Conservation (phyloP, 345 rosid species). For the Lenwebbia sp. region DNA sequence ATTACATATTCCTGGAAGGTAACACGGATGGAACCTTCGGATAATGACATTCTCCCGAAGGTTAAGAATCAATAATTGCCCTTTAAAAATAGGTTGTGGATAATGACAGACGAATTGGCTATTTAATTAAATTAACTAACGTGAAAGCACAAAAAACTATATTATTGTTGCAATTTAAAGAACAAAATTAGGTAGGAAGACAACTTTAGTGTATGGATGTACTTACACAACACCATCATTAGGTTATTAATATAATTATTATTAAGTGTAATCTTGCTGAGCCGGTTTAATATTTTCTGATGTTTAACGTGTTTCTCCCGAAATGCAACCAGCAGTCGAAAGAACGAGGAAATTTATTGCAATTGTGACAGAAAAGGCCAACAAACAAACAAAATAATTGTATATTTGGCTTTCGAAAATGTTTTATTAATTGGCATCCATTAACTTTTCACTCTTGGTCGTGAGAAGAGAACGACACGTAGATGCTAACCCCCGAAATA, state of each 20-base stretch:
- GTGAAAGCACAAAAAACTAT: neutral
- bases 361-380: neutral
- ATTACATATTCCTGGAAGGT: too few relatives aligned
- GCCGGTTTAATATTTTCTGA: neutral
- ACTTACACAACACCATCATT: neutral
- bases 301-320: too few relatives aligned
- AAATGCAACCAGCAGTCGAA: neutral
- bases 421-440: neutral
- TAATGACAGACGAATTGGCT: neutral
- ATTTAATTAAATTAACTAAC: too few relatives aligned
- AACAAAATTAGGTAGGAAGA: neutral
- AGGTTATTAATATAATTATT: neutral
- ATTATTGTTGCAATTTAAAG: too few relatives aligned
- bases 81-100: neutral
- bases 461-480: accelerated
- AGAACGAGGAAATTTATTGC: neutral
- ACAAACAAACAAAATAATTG: too few relatives aligned
- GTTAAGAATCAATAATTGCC: neutral
- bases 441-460: neutral
- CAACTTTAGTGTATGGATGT: neutral
- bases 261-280: too few relatives aligned
- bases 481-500: neutral
- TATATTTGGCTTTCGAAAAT: too few relatives aligned
- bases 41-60: too few relatives aligned
- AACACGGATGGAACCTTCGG: too few relatives aligned